Base-by-base conservation (phyloP, 78 protist species). In the Cavenderia fasciculata region DNA sequence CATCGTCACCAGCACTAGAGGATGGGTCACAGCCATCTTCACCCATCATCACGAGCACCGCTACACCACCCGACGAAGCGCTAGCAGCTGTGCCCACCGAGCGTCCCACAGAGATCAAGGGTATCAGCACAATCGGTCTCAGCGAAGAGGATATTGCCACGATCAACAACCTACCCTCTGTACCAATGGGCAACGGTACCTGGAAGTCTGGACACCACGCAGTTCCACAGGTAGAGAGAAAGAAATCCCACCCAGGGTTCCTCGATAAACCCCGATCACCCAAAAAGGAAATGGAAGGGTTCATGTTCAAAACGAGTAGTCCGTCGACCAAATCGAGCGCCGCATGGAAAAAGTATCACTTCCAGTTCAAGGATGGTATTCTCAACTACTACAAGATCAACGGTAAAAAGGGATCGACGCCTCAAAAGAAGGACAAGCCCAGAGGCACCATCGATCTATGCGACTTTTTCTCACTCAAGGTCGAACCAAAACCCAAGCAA, bases 311-410 rank as follows among this genome's bases (percentile, higher is more conserved):
- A 56, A 57, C 90, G 0, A 68, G 70, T 31, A 68, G 46, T 27
- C 78, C 90, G 34, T 40, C 78, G 12, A 33, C 82, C 21, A 82
- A 82, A 27, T 43, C 72, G 4, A n/a, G 59, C 10, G 27, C 65
- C 73, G 82, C 49, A 38, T 82, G 90, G 90, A 82, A 82, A 59
- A 82, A 68, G 43, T 82, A 82, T 43, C 38, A 54, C 41, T 82
- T 82, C 74, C 25, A 68, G 23, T 82, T 23, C 61, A 82, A 82
- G n/a, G 44, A 54, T 40, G 90, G 56, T 56, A 38, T 56, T 1
- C n/a, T 82, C 27, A 82, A 59, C 0, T 82, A 82, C 31, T 82
- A 65, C 51, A 82, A 82, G 34, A 57, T 52, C 43, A 52, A 57
- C 5, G 61, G 68, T 47, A 63, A 63, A 18, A 33, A n/a, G n/a